Conservation (phyloP, 148 eudicot species). For the Diospyros kaki region DNA sequence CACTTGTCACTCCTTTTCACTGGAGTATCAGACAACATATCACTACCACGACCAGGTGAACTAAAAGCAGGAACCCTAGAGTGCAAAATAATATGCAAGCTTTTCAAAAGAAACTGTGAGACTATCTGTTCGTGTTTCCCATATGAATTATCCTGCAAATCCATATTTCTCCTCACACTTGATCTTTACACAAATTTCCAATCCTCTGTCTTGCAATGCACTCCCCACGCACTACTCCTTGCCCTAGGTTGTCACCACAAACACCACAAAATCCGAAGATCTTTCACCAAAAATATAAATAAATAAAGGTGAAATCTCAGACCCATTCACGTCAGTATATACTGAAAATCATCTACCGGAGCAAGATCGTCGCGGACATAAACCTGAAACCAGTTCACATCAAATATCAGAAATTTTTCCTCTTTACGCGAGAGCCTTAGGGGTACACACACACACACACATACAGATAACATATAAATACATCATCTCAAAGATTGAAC, state of each 20-base stretch:
- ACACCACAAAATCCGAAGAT: not conserved
- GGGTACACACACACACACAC: not conserved
- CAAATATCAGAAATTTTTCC: not conserved
- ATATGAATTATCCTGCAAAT: conserved; percentile 50
- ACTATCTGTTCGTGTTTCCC: conserved; percentile 77
- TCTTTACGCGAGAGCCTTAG: not conserved
- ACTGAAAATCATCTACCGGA: conserved; percentile 6
- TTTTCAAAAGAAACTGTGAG: conserved; percentile 75
- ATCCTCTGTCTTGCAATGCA: conserved; percentile 3
- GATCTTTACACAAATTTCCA: not conserved
- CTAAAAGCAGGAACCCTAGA: conserved; percentile 81
- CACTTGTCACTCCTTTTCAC: conserved; percentile 77
- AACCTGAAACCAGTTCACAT: conserved; percentile 3
- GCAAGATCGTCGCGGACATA: not conserved
- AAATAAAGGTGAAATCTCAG: not conserved
- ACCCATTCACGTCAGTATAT: not conserved
- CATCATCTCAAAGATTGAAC: no score
- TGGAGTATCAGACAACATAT: conserved; percentile 23
- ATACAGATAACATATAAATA: not conserved
- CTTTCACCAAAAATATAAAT: not conserved
- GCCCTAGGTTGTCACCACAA: not conserved
- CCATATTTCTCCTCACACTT: conserved; percentile 37
- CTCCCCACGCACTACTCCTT: not conserved
- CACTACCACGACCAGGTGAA: conserved; percentile 36
- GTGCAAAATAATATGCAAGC: conserved; percentile 72